Percentiles rank a stretch among this genome's conserved stretches.
Conservation (phyloP, 805 yeast genomes). For the Lachancea nothofagi region DNA sequence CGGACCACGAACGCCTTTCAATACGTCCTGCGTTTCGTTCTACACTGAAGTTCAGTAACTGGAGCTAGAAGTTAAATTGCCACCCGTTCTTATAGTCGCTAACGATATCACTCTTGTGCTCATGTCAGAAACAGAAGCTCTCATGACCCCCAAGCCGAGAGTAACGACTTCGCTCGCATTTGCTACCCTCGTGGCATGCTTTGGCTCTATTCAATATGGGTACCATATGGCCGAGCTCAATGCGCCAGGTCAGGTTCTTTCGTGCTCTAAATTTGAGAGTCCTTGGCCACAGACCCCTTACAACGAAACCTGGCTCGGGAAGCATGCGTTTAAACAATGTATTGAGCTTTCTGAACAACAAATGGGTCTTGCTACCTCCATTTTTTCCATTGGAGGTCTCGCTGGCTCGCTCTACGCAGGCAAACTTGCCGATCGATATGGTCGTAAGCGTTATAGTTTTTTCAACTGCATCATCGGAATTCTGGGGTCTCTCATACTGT, state of each 20-base stretch:
- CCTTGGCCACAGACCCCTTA: slow-evolving; percentile 27
- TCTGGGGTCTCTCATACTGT: slow-evolving; percentile 60
- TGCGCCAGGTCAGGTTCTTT: slow-evolving; percentile 72
- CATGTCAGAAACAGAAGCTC: slow-evolving; percentile 7
- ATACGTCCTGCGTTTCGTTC: not conserved
- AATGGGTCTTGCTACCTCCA: slow-evolving; percentile 69
- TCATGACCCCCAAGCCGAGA: slow-evolving; percentile 5
- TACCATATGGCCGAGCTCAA: slow-evolving; percentile 92
- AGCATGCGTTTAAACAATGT: slow-evolving; percentile 49
- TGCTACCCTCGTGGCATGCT: slow-evolving; percentile 54
- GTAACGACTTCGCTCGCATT: slow-evolving; percentile 32
- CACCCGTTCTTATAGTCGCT: no score
- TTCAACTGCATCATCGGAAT: slow-evolving; percentile 48
- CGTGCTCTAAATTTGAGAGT: slow-evolving; percentile 41
- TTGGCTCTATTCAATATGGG: slow-evolving; percentile 86
- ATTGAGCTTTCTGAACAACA: slow-evolving; percentile 52
- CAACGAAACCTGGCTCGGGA: slow-evolving; percentile 35
- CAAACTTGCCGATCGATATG: slow-evolving; percentile 56
- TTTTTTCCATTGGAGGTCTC: slow-evolving; percentile 83
- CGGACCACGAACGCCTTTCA: no score
- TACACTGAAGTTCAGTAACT: no score
- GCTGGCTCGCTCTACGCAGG: slow-evolving; percentile 71
- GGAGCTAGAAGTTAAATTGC: no score
- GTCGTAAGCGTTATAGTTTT: slow-evolving; percentile 53
- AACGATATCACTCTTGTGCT: no score